Conservation (phyloP, 192 early-diverging fungal genomes). For the Coemansia sp. region DNA sequence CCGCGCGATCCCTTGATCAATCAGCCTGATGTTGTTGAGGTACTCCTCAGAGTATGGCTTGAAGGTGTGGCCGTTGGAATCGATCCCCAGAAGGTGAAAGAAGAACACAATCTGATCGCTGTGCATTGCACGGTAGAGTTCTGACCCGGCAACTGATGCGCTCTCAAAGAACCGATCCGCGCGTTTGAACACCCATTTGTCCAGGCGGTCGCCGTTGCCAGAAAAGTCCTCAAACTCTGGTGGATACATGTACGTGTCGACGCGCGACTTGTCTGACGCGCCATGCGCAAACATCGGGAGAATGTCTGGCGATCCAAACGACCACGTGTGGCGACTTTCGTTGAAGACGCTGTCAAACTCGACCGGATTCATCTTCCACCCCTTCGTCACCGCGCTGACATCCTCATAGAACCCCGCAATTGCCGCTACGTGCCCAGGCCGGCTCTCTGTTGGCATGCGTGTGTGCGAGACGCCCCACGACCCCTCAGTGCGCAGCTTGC, state of each 20-base stretch:
- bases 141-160: slow-evolving; percentile 25
- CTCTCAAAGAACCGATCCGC: slow-evolving; percentile 69
- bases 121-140: slow-evolving; percentile 62
- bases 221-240: slow-evolving; percentile 88
- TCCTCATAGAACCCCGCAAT: slow-evolving; percentile 99
- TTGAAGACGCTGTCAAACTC: slow-evolving; percentile 97
- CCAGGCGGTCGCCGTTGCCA: slow-evolving; percentile 78
- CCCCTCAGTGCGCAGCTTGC: slow-evolving; percentile 61
- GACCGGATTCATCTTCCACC: slow-evolving; percentile 97
- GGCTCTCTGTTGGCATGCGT: slow-evolving; percentile 91
- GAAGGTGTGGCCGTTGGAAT: slow-evolving; percentile 91
- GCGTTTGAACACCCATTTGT: slow-evolving; percentile 91
- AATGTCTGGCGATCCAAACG: slow-evolving; percentile 97
- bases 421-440: slow-evolving; percentile 95
- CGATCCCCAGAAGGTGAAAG: slow-evolving; percentile 91
- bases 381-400: slow-evolving; percentile 95
- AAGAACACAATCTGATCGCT: slow-evolving; percentile 86
- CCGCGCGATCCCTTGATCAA: slow-evolving; percentile 74
- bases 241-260: slow-evolving; percentile 92
- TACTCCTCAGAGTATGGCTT: slow-evolving; percentile 86
- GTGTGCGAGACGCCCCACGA: slow-evolving; percentile 88
- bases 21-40: slow-evolving; percentile 77
- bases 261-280: slow-evolving; percentile 71
- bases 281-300: slow-evolving; percentile 95
- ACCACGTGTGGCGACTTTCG: slow-evolving; percentile 91